Evolutionary conservation across 2,329 filamentous ascomycete genomes (phyloP).

Genomic region (Tolypocladium guangdongense): DNA sequence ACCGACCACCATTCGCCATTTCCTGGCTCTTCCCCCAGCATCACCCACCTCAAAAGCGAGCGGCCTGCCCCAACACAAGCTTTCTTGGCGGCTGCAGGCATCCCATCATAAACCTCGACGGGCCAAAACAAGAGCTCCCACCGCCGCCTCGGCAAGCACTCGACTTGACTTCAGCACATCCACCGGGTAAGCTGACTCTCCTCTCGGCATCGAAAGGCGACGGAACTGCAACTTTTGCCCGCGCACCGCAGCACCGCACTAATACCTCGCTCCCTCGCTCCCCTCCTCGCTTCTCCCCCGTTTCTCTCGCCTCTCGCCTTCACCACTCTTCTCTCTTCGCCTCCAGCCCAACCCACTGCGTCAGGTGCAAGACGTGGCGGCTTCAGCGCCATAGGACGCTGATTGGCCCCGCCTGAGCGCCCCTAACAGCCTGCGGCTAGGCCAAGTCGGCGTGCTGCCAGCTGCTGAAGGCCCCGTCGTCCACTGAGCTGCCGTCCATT

Average conservation of each 20-base stretch:
- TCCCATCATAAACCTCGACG: not conserved
- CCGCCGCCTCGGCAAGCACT: not conserved
- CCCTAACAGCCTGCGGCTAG: constrained; percentile 13
- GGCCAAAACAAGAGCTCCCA: not conserved
- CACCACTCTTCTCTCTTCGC: not conserved
- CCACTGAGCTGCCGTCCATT: constrained; percentile 9
- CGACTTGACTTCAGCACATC: not conserved
- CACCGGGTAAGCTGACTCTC: not conserved
- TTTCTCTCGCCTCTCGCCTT: not conserved
- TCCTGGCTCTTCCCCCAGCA: not conserved
- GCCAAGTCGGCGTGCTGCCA: constrained; percentile 6
- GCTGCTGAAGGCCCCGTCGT: constrained; percentile 7
- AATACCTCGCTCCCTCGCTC: not conserved
- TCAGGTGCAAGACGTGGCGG: not conserved
- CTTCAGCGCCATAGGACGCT: constrained; percentile 10
- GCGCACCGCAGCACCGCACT: not conserved
- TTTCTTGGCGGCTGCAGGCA: not conserved
- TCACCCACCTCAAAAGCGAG: not conserved
- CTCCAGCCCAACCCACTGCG: constrained; percentile 4
- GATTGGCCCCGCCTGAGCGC: constrained; percentile 18
- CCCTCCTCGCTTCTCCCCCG: not conserved
- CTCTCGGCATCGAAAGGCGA: not conserved
- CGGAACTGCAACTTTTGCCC: not conserved
- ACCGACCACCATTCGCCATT: not conserved
- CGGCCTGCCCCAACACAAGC: not conserved